These are phyloP conservation scores for Lentinula guzmanii DNA, from an alignment of 768 basidiomycete species.

Conservation along the genomic window DNA sequence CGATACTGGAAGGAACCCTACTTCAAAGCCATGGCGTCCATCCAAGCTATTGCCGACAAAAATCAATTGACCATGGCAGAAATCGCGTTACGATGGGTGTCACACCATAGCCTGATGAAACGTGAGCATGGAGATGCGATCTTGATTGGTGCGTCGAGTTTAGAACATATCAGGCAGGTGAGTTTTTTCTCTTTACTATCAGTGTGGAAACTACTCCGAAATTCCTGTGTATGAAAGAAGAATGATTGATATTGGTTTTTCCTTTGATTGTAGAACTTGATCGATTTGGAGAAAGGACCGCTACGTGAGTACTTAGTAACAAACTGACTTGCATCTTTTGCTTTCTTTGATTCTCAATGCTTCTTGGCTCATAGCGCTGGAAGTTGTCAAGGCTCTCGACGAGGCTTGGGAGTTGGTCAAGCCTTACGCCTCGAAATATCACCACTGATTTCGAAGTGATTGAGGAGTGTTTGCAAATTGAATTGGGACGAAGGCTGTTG, in stretches of 20 bases:
- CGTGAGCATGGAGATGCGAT: conserved; percentile 44
- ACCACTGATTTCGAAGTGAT: neutral
- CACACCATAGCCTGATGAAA: conserved; percentile 48
- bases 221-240: conserved; percentile 18
- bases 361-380: neutral
- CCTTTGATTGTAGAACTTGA: neutral
- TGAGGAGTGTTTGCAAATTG: too few species aligned
- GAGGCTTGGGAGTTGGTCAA: neutral
- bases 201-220: conserved; percentile 8
- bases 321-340: neutral
- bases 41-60: conserved; percentile 39
- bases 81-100: conserved; percentile 54
- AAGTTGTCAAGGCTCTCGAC: neutral
- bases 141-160: conserved; percentile 55
- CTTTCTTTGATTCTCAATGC: neutral
- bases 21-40: conserved; percentile 42
- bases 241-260: neutral
- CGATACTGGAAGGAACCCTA: conserved; percentile 51
- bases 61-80: conserved; percentile 44
- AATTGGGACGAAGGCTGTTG: too few species aligned
- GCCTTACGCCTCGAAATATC: neutral
- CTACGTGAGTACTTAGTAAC: neutral
- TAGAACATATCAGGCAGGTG: conserved; percentile 13
- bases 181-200: too few species aligned
- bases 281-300: conserved; percentile 5